phyloP scores from a whole-genome alignment of 2,329 filamentous ascomycete genomes.

The Domatiomyces catenatus region DNA sequence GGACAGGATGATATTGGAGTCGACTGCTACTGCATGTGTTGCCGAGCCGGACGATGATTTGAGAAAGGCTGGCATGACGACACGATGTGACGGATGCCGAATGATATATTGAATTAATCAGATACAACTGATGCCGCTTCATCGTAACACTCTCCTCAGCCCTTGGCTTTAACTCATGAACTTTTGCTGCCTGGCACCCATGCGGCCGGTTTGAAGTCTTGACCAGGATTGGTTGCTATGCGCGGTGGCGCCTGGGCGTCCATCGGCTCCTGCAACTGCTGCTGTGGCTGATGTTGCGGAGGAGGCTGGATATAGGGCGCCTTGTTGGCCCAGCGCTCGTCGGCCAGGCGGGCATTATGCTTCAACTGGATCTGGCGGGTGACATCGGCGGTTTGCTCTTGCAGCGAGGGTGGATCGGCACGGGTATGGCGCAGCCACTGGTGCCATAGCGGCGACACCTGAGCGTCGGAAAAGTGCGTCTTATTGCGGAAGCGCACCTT shows the following conservation, averaged over 20 bases:
- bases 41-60: not conserved
- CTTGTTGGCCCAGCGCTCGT: slow-evolving; percentile 46
- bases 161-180: not conserved
- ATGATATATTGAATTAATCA: not conserved
- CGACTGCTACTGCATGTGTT: not conserved
- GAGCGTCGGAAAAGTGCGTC: slow-evolving; percentile 43
- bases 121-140: not conserved
- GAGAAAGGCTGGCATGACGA: not conserved
- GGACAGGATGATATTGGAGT: not conserved
- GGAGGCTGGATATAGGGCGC: slow-evolving; percentile 44
- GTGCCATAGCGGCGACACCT: slow-evolving; percentile 50
- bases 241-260: not conserved
- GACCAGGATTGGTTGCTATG: not conserved
- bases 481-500: slow-evolving; percentile 41
- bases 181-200: not conserved
- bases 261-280: not conserved
- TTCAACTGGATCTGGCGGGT: slow-evolving; percentile 43
- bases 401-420: slow-evolving; percentile 37
- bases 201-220: not conserved
- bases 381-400: slow-evolving; percentile 45
- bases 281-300: slow-evolving; percentile 12
- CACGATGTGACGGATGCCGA: not conserved
- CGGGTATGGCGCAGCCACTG: slow-evolving; percentile 53
- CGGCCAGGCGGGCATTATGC: slow-evolving; percentile 42
- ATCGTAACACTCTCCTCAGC: not conserved